phyloP scores from a whole-genome alignment of 768 basidiomycete species.

The Suillus plorans region DNA sequence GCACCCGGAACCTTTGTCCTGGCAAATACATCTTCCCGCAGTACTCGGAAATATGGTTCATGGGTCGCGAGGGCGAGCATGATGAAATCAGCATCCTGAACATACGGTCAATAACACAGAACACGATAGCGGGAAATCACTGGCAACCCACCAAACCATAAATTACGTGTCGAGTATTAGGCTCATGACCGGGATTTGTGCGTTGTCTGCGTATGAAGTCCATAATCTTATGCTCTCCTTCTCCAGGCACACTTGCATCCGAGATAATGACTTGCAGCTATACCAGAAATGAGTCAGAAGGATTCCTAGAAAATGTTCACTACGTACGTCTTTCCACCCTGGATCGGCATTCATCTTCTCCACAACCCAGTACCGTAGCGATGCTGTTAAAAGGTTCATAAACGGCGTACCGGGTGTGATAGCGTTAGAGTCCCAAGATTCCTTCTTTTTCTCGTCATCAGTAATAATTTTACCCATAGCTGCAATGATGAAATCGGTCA shows the following conservation, averaged over 20 bases:
- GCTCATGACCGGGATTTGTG: conserved; percentile 83
- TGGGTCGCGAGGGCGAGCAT: conserved; percentile 98
- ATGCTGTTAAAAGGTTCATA: conserved; percentile 88
- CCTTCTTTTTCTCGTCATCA: conserved; percentile 81
- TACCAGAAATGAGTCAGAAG: not conserved
- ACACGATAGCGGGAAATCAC: not conserved
- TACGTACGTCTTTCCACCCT: conserved; percentile 87
- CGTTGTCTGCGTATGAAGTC: conserved; percentile 94
- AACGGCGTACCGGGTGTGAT: conserved; percentile 99
- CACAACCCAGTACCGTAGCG: conserved; percentile 94
- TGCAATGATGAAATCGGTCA: conserved; percentile 26
- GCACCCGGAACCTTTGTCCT: conserved; percentile 78
- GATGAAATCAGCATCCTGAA: conserved; percentile 95
- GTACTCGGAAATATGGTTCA: conserved; percentile 95
- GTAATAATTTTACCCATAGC: conserved; percentile 90
- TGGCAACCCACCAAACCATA: conserved; percentile 89
- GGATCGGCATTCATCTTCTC: conserved; percentile 94
- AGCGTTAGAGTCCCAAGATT: conserved; percentile 96
- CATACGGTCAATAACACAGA: conserved; percentile 14
- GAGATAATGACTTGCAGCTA: conserved; percentile 96
- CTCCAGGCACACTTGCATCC: conserved; percentile 95
- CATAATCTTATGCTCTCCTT: conserved; percentile 99
- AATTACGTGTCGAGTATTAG: conserved; percentile 95
- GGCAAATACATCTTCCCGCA: conserved; percentile 98
- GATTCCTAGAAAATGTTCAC: not conserved